These are phyloP conservation scores for Pseudopithomyces maydicus DNA, from an alignment of 2,329 filamentous ascomycete species.

Conservation along the genomic window DNA sequence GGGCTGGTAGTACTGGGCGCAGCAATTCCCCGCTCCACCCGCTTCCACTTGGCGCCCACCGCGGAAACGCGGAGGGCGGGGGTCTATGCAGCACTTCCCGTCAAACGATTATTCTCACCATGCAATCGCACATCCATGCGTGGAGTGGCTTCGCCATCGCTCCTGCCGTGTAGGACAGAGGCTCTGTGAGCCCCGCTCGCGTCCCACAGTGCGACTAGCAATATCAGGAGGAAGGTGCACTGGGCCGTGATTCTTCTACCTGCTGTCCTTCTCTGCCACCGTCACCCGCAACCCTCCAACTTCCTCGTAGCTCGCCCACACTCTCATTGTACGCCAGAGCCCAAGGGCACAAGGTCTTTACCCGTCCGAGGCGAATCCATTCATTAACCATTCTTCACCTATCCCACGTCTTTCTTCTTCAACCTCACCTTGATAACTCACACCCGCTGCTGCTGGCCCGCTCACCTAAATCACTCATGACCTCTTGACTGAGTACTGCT, in stretches of 20 bases:
- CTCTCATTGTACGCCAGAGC: conserved; percentile 27
- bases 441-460: conserved; percentile 10
- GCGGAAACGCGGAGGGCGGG: conserved; percentile 27
- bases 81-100: conserved; percentile 6
- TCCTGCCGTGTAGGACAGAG: not conserved
- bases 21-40: conserved; percentile 28
- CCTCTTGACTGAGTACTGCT: not conserved
- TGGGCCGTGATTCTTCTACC: conserved; percentile 22
- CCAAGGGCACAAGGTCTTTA: conserved; percentile 17
- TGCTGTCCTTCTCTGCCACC: conserved; percentile 19
- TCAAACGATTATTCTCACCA: not conserved
- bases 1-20: conserved; percentile 24
- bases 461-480: not conserved
- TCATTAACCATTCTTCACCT: conserved; percentile 34
- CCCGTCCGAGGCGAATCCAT: conserved; percentile 20
- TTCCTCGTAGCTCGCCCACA: conserved; percentile 20
- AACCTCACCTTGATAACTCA: conserved; percentile 10
- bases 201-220: conserved; percentile 7
- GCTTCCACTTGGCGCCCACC: conserved; percentile 11
- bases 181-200: not conserved
- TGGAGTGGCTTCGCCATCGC: not conserved
- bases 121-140: not conserved
- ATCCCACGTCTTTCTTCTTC: conserved; percentile 11
- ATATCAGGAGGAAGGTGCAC: conserved; percentile 30
- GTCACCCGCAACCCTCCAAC: conserved; percentile 27